A percentile compares a stretch with the other conserved stretches of the same genome.
Conservation (phyloP, 352 stramenopile genomes). For the Phytopythium helicoides region DNA sequence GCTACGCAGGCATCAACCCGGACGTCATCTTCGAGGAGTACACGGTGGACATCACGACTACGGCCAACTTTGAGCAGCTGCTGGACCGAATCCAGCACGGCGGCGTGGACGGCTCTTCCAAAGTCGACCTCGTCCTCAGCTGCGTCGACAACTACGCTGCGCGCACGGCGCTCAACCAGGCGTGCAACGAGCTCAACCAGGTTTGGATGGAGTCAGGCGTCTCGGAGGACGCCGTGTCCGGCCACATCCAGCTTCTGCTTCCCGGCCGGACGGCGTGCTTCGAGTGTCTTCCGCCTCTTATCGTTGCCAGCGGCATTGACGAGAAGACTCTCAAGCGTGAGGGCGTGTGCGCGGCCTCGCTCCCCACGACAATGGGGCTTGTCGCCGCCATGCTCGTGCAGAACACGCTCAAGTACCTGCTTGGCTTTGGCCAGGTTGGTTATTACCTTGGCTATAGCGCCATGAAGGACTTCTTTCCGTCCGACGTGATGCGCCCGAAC, state of each 20-base stretch:
- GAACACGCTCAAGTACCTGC: conserved; percentile 86
- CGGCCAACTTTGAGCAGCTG: conserved; percentile 82
- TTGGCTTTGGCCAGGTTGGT: conserved; percentile 83
- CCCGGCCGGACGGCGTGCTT: conserved; percentile 87
- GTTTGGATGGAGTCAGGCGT: conserved; percentile 91
- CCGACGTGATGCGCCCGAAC: conserved; percentile 78
- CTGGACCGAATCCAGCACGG: conserved; percentile 74
- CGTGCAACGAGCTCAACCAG: conserved; percentile 85
- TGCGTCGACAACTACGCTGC: conserved; percentile 92
- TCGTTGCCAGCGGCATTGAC: conserved; percentile 83
- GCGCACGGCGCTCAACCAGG: conserved; percentile 84
- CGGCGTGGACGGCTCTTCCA: conserved; percentile 45
- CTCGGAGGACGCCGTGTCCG: conserved; percentile 88
- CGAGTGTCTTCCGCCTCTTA: conserved; percentile 84
- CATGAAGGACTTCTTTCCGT: conserved; percentile 88
- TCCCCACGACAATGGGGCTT: conserved; percentile 90
- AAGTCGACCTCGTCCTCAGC: conserved; percentile 82
- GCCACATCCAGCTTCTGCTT: conserved; percentile 87
- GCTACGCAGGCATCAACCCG: conserved; percentile 73
- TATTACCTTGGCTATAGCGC: conserved; percentile 89
- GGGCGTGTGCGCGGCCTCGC: conserved; percentile 83
- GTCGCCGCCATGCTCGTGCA: conserved; percentile 86
- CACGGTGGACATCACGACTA: conserved; percentile 86
- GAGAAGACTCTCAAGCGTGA: conserved; percentile 88
- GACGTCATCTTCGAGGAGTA: conserved; percentile 88